Evolutionary conservation across 148 eudicot species (phyloP).

Genomic region (Chenopodium formosanum): DNA sequence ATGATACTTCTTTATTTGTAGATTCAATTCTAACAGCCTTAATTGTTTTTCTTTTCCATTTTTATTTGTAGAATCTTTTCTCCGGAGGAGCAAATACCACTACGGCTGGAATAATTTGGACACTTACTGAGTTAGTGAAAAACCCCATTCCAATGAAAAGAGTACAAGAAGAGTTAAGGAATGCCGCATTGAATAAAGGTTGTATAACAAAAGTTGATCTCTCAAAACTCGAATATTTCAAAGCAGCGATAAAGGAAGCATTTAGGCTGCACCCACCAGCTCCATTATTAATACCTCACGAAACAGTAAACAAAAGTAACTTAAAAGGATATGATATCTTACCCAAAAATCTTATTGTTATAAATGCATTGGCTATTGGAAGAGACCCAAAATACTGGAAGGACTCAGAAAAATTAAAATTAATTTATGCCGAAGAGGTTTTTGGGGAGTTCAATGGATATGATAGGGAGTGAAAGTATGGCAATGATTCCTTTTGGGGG

Average conservation of each 20-base stretch:
- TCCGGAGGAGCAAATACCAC: slow-evolving; percentile 28
- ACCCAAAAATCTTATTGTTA: slow-evolving; percentile 16
- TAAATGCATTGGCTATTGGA: slow-evolving; percentile 30
- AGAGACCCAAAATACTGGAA: slow-evolving; percentile 33
- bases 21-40: too few species aligned
- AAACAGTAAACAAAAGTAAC: slow-evolving; percentile 20
- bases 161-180: slow-evolving; percentile 30
- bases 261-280: slow-evolving; percentile 29
- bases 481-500: slow-evolving; percentile 37
- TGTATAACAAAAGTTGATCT: slow-evolving; percentile 23
- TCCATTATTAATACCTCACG: slow-evolving; percentile 35
- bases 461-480: slow-evolving; percentile 23
- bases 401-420: slow-evolving; percentile 13
- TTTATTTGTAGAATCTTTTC: slow-evolving; percentile 9
- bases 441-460: slow-evolving; percentile 23
- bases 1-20: too few species aligned
- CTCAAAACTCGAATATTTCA: slow-evolving; percentile 20
- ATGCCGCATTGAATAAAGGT: neutral
- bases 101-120: slow-evolving; percentile 21
- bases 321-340: slow-evolving; percentile 31
- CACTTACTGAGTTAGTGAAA: slow-evolving; percentile 28
- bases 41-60: too few species aligned
- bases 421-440: slow-evolving; percentile 30
- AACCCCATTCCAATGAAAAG: slow-evolving; percentile 21
- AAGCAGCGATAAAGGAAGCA: slow-evolving; percentile 35